Conservation (phyloP, 169 alveolate genomes). For the Eimeria mitis region DNA sequence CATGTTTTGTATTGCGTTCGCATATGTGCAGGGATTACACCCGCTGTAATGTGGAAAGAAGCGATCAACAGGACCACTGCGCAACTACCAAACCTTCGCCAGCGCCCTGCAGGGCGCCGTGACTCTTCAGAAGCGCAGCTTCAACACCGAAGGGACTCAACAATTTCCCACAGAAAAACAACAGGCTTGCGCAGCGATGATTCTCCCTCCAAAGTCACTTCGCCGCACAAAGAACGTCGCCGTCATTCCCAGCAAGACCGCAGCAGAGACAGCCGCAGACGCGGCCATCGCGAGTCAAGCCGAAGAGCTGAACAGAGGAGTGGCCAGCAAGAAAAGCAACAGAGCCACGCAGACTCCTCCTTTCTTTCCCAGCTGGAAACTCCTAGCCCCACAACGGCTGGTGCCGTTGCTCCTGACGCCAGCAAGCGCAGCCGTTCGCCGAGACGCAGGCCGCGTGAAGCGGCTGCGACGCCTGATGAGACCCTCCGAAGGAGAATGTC, state of each 20-base stretch:
- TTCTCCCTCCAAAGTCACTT: background rate
- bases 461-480: constrained; percentile 3
- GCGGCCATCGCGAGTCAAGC: background rate
- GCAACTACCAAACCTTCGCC: constrained; percentile 40
- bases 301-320: background rate
- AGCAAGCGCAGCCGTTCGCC: background rate
- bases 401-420: background rate
- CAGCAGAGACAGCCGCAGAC: constrained; percentile 19
- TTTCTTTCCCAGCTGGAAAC: background rate
- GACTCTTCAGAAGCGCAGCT: background rate
- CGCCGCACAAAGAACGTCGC: background rate
- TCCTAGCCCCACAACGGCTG: background rate
- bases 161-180: background rate
- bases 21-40: constrained; percentile 43
- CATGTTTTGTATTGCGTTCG: background rate
- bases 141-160: background rate
- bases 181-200: background rate
- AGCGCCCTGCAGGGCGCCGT: constrained; percentile 15
- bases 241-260: background rate
- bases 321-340: background rate
- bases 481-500: background rate
- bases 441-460: background rate
- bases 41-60: constrained; percentile 46
- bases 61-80: constrained; percentile 41
- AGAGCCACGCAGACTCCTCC: background rate